Evolutionary conservation across 2,329 filamentous ascomycete species (phyloP).

Genomic region (Leptographium wingfieldii): DNA sequence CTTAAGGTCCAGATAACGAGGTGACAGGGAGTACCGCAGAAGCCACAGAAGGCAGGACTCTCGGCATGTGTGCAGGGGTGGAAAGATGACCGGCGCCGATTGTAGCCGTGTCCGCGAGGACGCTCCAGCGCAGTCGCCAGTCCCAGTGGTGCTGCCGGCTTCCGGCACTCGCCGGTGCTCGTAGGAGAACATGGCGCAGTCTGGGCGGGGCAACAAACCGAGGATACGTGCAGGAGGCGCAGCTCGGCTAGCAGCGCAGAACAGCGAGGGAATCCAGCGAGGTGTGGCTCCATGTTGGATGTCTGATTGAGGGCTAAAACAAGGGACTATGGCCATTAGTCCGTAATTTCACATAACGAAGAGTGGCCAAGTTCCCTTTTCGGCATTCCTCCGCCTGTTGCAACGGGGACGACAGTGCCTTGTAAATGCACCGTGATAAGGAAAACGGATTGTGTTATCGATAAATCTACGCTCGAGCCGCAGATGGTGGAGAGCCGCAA

Average conservation of each 20-base stretch:
- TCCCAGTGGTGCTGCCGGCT: neutral
- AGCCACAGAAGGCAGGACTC: neutral
- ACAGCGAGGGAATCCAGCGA: neutral
- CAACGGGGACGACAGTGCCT: too few species aligned
- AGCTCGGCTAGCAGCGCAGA: neutral
- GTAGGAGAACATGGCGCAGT: neutral
- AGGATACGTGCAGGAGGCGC: neutral
- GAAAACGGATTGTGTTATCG: too few species aligned
- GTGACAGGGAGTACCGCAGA: neutral
- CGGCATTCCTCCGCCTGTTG: too few species aligned
- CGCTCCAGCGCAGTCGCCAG: neutral
- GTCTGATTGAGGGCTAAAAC: too few species aligned
- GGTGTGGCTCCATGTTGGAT: neutral
- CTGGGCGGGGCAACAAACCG: neutral
- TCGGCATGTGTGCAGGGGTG: neutral
- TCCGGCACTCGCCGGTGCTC: neutral
- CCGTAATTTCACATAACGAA: too few species aligned
- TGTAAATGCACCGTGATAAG: too few species aligned
- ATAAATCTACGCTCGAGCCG: too few species aligned
- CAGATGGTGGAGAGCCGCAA: too few species aligned
- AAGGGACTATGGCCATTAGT: too few species aligned
- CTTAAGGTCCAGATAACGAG: neutral
- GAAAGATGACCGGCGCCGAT: neutral
- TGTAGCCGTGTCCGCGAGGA: neutral
- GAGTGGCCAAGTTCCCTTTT: too few species aligned